These are phyloP conservation scores for Pyricularia sp. DNA, from an alignment of 2,329 filamentous ascomycete genomes.

Conservation along the genomic window DNA sequence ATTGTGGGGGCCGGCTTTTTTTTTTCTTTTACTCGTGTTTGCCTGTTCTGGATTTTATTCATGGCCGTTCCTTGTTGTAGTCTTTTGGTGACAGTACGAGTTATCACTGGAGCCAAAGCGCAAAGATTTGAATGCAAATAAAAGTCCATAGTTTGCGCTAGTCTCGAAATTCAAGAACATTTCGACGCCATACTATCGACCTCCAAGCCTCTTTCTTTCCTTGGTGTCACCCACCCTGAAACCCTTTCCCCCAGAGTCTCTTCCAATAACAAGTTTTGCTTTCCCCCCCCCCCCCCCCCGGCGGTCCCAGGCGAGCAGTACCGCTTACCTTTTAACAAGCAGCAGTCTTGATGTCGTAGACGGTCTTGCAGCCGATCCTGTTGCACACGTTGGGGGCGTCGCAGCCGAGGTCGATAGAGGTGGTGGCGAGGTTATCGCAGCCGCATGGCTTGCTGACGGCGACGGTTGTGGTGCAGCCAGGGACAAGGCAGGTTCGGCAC, in stretches of 20 bases:
- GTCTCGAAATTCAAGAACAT: background rate
- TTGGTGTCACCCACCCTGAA: background rate
- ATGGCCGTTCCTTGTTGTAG: background rate
- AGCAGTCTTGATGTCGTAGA: conserved; percentile 9
- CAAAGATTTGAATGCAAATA: background rate
- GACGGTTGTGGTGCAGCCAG: conserved; percentile 7
- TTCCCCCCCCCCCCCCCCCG: background rate
- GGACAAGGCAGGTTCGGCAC: conserved; percentile 9
- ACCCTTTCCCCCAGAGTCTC: background rate
- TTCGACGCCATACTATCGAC: background rate
- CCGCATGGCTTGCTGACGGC: conserved; percentile 8
- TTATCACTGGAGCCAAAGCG: background rate
- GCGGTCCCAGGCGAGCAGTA: too few relatives aligned
- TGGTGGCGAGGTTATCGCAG: conserved; percentile 12
- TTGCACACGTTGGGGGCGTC: conserved; percentile 13
- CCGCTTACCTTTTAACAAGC: background rate
- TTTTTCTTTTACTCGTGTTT: background rate
- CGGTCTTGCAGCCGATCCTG: conserved; percentile 19
- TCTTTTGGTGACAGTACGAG: background rate
- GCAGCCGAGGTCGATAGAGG: conserved; percentile 16
- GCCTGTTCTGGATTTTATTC: background rate
- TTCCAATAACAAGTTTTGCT: background rate
- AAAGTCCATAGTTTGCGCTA: background rate
- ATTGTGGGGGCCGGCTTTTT: background rate
- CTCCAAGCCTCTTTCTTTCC: background rate